phyloP scores from a whole-genome alignment of 176 grass and related monocot genomes.

The Carex cristatella region DNA sequence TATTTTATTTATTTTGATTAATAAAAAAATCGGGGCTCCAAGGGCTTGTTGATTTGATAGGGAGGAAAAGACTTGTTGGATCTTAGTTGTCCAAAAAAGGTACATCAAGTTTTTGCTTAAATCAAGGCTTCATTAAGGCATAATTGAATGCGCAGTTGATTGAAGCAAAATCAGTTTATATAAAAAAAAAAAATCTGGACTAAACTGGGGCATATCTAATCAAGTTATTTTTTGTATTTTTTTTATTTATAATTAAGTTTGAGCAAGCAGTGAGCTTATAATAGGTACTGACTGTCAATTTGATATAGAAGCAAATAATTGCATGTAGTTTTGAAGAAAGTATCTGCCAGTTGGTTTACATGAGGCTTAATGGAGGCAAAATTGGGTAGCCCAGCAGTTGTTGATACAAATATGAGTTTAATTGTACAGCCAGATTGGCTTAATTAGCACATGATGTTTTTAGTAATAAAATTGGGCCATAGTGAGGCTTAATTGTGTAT shows the following conservation, averaged over 20 bases:
- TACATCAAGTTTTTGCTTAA: conserved; percentile 5
- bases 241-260: too few species aligned
- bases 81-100: background rate
- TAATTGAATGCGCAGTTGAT: background rate
- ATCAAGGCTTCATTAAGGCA: background rate
- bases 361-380: background rate
- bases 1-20: too few species aligned
- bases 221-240: background rate
- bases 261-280: too few species aligned
- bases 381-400: background rate
- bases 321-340: background rate
- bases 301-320: background rate
- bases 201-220: background rate
- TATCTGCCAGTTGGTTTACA: background rate
- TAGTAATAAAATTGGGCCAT: too few species aligned
- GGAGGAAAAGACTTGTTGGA: too few species aligned
- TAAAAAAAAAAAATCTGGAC: background rate
- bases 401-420: background rate
- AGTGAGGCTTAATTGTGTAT: too few species aligned
- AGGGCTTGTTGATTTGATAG: too few species aligned
- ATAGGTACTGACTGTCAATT: background rate
- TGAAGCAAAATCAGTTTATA: conserved; percentile 9
- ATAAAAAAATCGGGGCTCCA: background rate
- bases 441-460: too few species aligned
- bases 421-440: background rate